Conservation (phyloP, 768 basidiomycete genomes). For the Hericium rajendrae region DNA sequence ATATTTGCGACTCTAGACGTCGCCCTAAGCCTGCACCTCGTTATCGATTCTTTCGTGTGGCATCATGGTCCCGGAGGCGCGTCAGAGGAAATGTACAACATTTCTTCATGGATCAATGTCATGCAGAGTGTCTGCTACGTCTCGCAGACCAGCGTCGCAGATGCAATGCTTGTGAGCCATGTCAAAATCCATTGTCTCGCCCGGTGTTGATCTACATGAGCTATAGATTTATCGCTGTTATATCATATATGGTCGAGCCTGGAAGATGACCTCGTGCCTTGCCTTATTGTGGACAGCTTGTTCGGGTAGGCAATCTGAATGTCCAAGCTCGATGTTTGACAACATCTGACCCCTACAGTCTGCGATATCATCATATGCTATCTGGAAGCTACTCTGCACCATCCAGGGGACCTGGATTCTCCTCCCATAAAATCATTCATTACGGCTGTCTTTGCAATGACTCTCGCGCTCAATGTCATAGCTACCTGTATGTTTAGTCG, state of each 20-base stretch:
- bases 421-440: background rate
- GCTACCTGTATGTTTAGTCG: background rate
- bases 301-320: conserved; percentile 1
- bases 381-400: conserved; percentile 2
- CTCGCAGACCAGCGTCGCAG: conserved; percentile 33
- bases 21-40: conserved; percentile 30
- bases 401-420: background rate
- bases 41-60: conserved; percentile 33
- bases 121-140: conserved; percentile 33
- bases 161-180: conserved; percentile 29
- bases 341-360: background rate
- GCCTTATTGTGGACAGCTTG: conserved; percentile 17
- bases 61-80: conserved; percentile 22
- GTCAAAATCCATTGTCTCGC: no score
- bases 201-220: background rate
- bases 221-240: conserved; percentile 18
- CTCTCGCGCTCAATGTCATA: background rate
- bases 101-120: conserved; percentile 31
- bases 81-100: conserved; percentile 23
- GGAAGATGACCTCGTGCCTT: conserved; percentile 11
- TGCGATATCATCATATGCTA: conserved; percentile 3
- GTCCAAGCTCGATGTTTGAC: no score
- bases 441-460: background rate
- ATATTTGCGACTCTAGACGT: conserved; percentile 30
- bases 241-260: conserved; percentile 16